Evolutionary conservation across 2,329 filamentous ascomycete genomes (phyloP).

Genomic region (Diaporthe helianthi): DNA sequence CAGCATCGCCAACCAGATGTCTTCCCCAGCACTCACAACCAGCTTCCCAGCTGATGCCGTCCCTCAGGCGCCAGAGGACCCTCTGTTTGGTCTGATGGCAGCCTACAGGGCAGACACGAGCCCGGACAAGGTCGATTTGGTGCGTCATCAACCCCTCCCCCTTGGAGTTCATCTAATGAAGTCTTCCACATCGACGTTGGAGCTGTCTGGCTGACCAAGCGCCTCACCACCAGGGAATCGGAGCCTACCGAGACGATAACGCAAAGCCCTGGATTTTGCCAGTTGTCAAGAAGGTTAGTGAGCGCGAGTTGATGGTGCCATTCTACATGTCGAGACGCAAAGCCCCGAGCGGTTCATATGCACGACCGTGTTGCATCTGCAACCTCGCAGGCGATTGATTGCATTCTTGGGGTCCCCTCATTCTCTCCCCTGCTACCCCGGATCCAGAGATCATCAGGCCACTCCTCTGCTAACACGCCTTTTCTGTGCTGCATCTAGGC

Average conservation of each 20-base stretch:
- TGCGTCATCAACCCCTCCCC: conserved; percentile 50
- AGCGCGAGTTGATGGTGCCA: neutral
- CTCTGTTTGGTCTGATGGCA: conserved; percentile 90
- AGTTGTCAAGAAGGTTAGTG: conserved; percentile 91
- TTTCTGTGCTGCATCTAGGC: conserved; percentile 63
- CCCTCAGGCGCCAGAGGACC: conserved; percentile 91
- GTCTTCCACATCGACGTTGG: conserved; percentile 1
- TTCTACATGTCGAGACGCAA: neutral
- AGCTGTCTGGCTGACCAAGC: conserved; percentile 16
- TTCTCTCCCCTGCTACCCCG: conserved; percentile 29
- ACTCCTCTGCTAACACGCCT: conserved; percentile 38
- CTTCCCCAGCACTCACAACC: conserved; percentile 63
- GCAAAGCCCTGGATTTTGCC: conserved; percentile 98
- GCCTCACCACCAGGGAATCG: conserved; percentile 67
- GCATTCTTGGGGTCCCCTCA: conserved; percentile 10
- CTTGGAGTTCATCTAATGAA: conserved; percentile 16
- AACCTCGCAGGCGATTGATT: conserved; percentile 18
- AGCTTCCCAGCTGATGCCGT: conserved; percentile 79
- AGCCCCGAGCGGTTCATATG: neutral
- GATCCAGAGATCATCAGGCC: conserved; percentile 27
- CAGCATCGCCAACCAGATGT: conserved; percentile 75
- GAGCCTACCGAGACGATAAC: conserved; percentile 92
- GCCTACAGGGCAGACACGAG: conserved; percentile 82
- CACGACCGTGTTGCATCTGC: conserved; percentile 6
- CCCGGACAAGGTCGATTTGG: conserved; percentile 89